These are phyloP conservation scores for Erysimum cheiri DNA, from an alignment of 441 rosid genomes.

Conservation along the genomic window DNA sequence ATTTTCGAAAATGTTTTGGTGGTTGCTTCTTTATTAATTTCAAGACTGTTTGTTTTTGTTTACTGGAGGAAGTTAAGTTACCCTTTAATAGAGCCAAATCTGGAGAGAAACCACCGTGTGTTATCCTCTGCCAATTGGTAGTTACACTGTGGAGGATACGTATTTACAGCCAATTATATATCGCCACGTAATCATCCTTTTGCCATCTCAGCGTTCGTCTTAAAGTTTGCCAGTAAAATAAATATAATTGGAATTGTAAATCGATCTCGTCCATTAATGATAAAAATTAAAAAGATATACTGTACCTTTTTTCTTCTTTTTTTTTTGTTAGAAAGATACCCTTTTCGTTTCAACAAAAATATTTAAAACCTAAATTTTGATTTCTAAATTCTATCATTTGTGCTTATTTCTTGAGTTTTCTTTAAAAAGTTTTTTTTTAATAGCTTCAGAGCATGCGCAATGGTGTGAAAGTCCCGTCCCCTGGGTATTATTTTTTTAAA, in stretches of 20 bases:
- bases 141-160: slow-evolving; percentile 36
- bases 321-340: too few species aligned
- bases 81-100: slow-evolving; percentile 31
- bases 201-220: slow-evolving; percentile 32
- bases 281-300: neutral
- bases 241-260: slow-evolving; percentile 6
- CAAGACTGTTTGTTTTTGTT: slow-evolving; percentile 26
- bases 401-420: too few species aligned
- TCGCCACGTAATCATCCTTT: slow-evolving; percentile 29
- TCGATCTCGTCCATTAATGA: neutral
- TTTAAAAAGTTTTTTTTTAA: too few species aligned
- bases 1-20: slow-evolving; percentile 21
- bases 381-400: too few species aligned
- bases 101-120: slow-evolving; percentile 27
- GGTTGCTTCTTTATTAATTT: neutral
- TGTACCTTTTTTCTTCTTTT: neutral
- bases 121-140: slow-evolving; percentile 28
- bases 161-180: slow-evolving; percentile 15
- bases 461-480: too few species aligned
- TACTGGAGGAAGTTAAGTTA: slow-evolving; percentile 33
- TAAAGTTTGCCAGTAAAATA: neutral
- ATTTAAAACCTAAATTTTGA: too few species aligned
- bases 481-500: too few species aligned
- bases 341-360: neutral
- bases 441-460: too few species aligned